These are phyloP conservation scores for Linnemannia elongata DNA, from an alignment of 192 early-diverging fungal genomes.

Conservation along the genomic window DNA sequence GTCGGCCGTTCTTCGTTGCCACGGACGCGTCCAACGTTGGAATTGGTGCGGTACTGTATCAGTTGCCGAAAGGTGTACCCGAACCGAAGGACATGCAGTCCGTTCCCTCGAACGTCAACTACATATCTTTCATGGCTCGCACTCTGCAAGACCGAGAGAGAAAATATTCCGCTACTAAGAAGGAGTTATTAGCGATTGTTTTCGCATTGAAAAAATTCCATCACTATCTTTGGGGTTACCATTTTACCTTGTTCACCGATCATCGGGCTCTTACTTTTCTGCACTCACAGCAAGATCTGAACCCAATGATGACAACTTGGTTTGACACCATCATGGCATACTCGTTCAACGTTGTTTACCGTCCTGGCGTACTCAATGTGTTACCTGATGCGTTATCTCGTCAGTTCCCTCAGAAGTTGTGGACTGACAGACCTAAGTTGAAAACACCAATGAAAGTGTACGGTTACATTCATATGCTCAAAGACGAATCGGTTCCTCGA, in stretches of 20 bases:
- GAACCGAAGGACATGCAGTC: not conserved
- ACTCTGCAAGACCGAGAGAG: constrained; percentile 31
- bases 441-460: not conserved
- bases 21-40: too few species aligned
- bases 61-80: too few species aligned
- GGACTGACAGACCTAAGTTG: not conserved
- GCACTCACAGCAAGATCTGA: constrained; percentile 18
- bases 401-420: constrained; percentile 11
- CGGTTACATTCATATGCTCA: not conserved
- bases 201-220: constrained; percentile 53
- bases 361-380: constrained; percentile 38
- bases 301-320: constrained; percentile 41
- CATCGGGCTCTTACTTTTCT: constrained; percentile 48
- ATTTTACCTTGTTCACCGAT: constrained; percentile 56
- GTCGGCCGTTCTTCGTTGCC: too few species aligned
- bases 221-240: constrained; percentile 49
- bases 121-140: constrained; percentile 45
- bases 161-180: constrained; percentile 43
- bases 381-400: constrained; percentile 53
- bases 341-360: constrained; percentile 33
- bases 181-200: constrained; percentile 46
- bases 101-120: constrained; percentile 10
- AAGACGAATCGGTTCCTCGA: not conserved
- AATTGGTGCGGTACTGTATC: too few species aligned
- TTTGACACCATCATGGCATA: constrained; percentile 44